Percentiles rank a stretch among this genome's conserved stretches.
phyloP scores from a whole-genome alignment of 2,329 filamentous ascomycete species.

The Penicillium sp. region DNA sequence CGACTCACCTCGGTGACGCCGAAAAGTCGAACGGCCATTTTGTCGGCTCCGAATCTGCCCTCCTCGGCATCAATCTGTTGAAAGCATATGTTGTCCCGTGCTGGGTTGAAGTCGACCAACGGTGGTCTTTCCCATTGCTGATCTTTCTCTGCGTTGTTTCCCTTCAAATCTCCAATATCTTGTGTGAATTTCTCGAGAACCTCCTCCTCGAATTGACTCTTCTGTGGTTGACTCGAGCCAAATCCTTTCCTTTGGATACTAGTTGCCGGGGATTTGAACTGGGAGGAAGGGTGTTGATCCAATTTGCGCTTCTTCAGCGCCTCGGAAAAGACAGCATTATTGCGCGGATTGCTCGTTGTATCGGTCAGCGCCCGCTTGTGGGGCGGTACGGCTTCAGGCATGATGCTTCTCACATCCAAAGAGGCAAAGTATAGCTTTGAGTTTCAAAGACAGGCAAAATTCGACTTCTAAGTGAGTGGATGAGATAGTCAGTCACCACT shows the following conservation, averaged over 20 bases:
- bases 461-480: not conserved
- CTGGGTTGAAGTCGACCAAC: constrained; percentile 56
- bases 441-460: not conserved
- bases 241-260: constrained; percentile 50
- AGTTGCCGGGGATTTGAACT: constrained; percentile 56
- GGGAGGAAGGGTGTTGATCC: constrained; percentile 49
- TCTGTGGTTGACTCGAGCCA: constrained; percentile 63
- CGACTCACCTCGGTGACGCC: constrained; percentile 70
- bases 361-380: constrained; percentile 70
- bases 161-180: constrained; percentile 78
- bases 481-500: constrained; percentile 13
- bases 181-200: constrained; percentile 94
- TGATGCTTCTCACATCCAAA: constrained; percentile 20
- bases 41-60: constrained; percentile 70
- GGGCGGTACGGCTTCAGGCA: constrained; percentile 44
- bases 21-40: constrained; percentile 79
- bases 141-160: constrained; percentile 84
- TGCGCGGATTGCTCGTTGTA: constrained; percentile 58
- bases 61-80: constrained; percentile 96
- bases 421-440: not conserved
- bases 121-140: constrained; percentile 77
- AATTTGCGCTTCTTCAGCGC: constrained; percentile 78
- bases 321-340: constrained; percentile 50
- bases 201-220: constrained; percentile 89
- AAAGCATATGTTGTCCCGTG: constrained; percentile 69